Base-by-base conservation (phyloP, 163 green algal species). In the Chlamydomonas reinhardtii region DNA sequence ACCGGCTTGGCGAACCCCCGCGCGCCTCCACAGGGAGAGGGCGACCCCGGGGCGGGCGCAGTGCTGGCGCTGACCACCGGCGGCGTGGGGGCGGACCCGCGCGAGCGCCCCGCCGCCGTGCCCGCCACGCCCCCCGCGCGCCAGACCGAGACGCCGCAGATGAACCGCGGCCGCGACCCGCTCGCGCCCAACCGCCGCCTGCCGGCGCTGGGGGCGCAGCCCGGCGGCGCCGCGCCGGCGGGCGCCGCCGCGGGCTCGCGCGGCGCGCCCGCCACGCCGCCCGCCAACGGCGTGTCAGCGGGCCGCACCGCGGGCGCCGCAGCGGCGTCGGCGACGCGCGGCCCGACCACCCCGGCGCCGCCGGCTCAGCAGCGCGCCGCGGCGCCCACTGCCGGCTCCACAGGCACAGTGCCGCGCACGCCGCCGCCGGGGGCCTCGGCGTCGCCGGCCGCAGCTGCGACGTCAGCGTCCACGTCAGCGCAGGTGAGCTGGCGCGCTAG, bases 11-110 rank as follows among this genome's bases (percentile, higher is more conserved):
- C 43, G 59, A 62, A 66, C 19, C 59, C 5, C 22, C 19, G 24
- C 19, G 24, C 59, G 3, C 8, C 59, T 29, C 59, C 56, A 31
- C 89, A 94, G 90, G 93, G 93, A n/a, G 93, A 95, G 74, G 92
- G 87, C 37, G 93, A 91, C 19, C 91, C 93, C 22, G 83, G 93
- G 32, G 94, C 94, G 25, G 94, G 93, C 19, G 92, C 92, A 22
- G 93, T 95, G 52, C 76, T 94, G 35, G 93, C 94, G 31, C 86
- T 93, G 70, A 83, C 90, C 2, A 74, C 88, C 48, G 78, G 89
- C 61, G 81, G 56, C 48, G 89, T 81, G 52, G 89, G 86, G 11
- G 81, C 82, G n/a, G n/a, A n/a, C n/a, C n/a, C n/a, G n/a, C n/a
- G n/a, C 15, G 37, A 15, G 73, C 56, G 54, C 11, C 37, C 72